These are phyloP conservation scores for Phytophthora niederhauseri DNA, from an alignment of 352 stramenopile species.

Conservation along the genomic window DNA sequence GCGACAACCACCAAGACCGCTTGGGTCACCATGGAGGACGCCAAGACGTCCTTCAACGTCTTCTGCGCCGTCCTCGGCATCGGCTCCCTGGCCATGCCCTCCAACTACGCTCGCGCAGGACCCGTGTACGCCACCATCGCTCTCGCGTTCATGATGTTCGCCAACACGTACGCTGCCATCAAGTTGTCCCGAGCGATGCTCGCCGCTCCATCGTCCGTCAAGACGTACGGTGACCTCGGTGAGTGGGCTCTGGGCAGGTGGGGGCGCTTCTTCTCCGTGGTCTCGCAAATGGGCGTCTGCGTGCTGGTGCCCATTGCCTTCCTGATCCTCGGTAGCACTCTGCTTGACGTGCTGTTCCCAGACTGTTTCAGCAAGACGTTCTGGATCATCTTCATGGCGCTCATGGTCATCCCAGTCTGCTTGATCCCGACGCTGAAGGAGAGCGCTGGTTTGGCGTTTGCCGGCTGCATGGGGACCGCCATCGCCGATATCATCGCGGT, in stretches of 20 bases:
- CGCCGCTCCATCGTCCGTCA: constrained; percentile 21
- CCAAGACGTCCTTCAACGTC: constrained; percentile 21
- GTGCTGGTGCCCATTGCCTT: constrained; percentile 20
- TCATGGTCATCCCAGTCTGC: constrained; percentile 26
- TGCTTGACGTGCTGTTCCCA: constrained; percentile 26
- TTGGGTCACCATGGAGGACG: constrained; percentile 3
- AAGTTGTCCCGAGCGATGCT: constrained; percentile 25
- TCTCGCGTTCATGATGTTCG: constrained; percentile 25
- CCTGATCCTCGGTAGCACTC: constrained; percentile 19
- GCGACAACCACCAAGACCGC: background rate
- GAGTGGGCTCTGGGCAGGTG: constrained; percentile 25
- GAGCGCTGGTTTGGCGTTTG: constrained; percentile 24
- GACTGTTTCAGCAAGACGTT: constrained; percentile 27
- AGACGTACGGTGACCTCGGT: constrained; percentile 22
- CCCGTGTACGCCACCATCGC: constrained; percentile 21
- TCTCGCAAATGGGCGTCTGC: constrained; percentile 28
- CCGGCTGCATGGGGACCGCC: constrained; percentile 22
- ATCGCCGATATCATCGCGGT: constrained; percentile 29
- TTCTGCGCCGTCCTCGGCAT: constrained; percentile 28
- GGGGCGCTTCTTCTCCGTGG: constrained; percentile 22
- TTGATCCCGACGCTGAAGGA: constrained; percentile 28
- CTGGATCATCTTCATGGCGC: constrained; percentile 29
- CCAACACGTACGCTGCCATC: constrained; percentile 21
- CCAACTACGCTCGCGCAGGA: constrained; percentile 22
- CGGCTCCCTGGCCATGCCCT: constrained; percentile 26